Evolutionary conservation across 805 yeast genomes (phyloP).

Genomic region (Candida nonsorbophila): DNA sequence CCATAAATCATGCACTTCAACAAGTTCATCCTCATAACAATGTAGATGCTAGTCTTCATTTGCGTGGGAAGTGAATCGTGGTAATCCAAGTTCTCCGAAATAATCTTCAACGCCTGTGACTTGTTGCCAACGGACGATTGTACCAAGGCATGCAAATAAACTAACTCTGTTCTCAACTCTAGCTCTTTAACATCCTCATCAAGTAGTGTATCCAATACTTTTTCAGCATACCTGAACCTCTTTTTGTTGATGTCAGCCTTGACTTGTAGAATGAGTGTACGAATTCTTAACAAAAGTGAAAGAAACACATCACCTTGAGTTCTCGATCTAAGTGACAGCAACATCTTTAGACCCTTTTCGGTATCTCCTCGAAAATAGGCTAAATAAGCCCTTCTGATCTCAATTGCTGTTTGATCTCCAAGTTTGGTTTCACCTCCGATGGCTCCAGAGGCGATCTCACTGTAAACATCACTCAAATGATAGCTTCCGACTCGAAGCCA

Average conservation of each 20-base stretch:
- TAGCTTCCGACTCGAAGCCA: constrained; percentile 52
- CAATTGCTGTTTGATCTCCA: constrained; percentile 34
- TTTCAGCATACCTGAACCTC: constrained; percentile 25
- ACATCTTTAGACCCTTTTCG: constrained; percentile 29
- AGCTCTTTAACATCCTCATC: constrained; percentile 25
- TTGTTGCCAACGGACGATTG: constrained; percentile 27
- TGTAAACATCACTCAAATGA: constrained; percentile 41
- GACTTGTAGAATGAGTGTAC: constrained; percentile 35
- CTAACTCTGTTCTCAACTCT: constrained; percentile 23
- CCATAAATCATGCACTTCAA: constrained; percentile 42
- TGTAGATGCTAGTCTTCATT: constrained; percentile 28
- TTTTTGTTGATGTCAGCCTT: constrained; percentile 34
- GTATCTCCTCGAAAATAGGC: constrained; percentile 34
- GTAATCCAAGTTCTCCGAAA: constrained; percentile 14
- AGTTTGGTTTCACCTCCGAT: constrained; percentile 22
- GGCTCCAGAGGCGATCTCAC: constrained; percentile 40
- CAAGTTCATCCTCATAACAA: constrained; percentile 43
- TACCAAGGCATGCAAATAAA: constrained; percentile 21
- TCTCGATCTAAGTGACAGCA: constrained; percentile 24
- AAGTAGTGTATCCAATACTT: constrained; percentile 24
- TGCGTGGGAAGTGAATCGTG: constrained; percentile 11
- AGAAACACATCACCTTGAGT: constrained; percentile 31
- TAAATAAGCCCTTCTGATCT: constrained; percentile 34
- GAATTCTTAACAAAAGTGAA: constrained; percentile 33
- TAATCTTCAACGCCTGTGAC: constrained; percentile 19